Percentiles rank a stretch among this genome's conserved stretches.
Conservation (phyloP, 2,329 filamentous ascomycete genomes). For the Cercospora canescens region DNA sequence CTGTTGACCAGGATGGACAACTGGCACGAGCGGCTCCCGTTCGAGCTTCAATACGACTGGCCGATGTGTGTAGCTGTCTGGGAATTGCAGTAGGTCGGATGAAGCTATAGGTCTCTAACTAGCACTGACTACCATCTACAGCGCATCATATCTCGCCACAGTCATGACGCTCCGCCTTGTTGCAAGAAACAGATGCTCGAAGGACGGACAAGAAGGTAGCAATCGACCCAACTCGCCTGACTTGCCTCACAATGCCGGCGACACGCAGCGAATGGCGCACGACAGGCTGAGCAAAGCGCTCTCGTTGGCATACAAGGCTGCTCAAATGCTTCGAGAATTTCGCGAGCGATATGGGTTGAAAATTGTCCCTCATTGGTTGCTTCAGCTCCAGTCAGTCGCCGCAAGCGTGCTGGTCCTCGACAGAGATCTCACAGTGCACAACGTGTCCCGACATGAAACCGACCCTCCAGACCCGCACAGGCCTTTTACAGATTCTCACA, state of each 20-base stretch:
- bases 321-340: constrained; percentile 14
- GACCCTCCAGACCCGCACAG: neutral
- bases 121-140: neutral
- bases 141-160: neutral
- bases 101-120: neutral
- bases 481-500: constrained; percentile 4
- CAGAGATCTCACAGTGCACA: constrained; percentile 1
- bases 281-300: constrained; percentile 6
- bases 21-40: constrained; percentile 13
- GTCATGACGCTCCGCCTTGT: neutral
- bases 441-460: neutral
- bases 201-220: neutral
- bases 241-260: neutral
- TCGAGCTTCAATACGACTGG: constrained; percentile 17
- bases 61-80: constrained; percentile 18
- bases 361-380: constrained; percentile 10
- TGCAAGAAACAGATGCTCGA: neutral
- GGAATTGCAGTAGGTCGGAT: constrained; percentile 17
- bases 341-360: constrained; percentile 19
- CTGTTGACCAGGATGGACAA: constrained; percentile 6
- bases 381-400: constrained; percentile 16
- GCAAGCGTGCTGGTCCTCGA: constrained; percentile 15
- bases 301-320: constrained; percentile 14
- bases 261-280: neutral
- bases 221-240: neutral